Evolutionary conservation across 2,329 filamentous ascomycete genomes (phyloP).

Genomic region (Tolypocladium guangdongense): DNA sequence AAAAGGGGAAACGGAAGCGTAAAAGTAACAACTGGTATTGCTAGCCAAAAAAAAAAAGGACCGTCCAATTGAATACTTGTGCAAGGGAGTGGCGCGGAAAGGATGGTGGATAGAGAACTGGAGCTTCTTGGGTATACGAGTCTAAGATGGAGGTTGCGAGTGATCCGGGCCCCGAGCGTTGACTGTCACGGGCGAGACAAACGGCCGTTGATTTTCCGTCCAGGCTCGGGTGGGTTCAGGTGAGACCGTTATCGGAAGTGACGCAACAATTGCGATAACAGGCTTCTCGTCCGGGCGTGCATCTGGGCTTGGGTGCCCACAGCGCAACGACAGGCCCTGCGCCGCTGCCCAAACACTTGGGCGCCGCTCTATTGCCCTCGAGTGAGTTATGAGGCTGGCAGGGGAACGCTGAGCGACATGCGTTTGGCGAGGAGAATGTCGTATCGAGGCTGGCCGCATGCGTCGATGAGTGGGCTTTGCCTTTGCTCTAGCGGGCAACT

Average conservation of each 20-base stretch:
- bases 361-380: neutral
- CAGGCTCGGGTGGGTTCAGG: no score
- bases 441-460: neutral
- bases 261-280: neutral
- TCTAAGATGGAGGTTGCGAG: neutral
- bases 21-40: neutral
- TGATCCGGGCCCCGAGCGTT: neutral
- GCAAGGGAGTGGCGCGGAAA: neutral
- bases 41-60: neutral
- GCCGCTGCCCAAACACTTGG: neutral
- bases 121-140: neutral
- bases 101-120: neutral
- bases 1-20: neutral
- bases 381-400: neutral
- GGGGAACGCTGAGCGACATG: neutral
- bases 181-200: constrained; percentile 1
- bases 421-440: neutral
- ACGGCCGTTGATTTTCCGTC: neutral
- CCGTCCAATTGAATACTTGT: neutral
- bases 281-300: neutral
- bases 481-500: neutral
- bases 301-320: neutral
- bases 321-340: no score
- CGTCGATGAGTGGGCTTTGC: neutral
- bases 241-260: neutral